phyloP scores from a whole-genome alignment of 768 basidiomycete genomes.

The Phylloporus scabripes region DNA sequence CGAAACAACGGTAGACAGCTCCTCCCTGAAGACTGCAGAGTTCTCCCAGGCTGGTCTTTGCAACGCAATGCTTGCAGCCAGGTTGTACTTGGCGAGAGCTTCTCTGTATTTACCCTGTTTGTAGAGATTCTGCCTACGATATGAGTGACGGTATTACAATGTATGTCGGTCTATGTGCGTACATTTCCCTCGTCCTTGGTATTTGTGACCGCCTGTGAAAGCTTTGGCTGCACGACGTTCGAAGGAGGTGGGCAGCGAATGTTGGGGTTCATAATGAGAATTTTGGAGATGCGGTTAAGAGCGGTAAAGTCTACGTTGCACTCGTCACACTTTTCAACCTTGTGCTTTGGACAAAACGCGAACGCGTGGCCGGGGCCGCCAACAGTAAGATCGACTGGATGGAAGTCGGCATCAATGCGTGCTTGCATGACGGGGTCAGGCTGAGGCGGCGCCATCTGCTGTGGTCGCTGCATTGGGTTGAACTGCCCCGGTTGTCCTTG shows the following conservation, averaged over 20 bases:
- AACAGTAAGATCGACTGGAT: constrained; percentile 50
- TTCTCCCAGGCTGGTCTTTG: constrained; percentile 88
- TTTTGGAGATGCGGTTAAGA: constrained; percentile 71
- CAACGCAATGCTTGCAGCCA: constrained; percentile 69
- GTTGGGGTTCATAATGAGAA: constrained; percentile 63
- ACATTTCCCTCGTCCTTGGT: constrained; percentile 97
- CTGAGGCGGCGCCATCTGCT: constrained; percentile 41
- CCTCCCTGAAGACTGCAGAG: constrained; percentile 79
- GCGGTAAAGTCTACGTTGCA: constrained; percentile 70
- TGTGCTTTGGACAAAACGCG: constrained; percentile 63
- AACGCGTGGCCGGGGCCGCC: constrained; percentile 46
- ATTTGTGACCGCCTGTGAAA: constrained; percentile 65
- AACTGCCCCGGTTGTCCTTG: constrained; percentile 29
- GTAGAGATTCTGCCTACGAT: constrained; percentile 57
- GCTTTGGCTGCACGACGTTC: constrained; percentile 66
- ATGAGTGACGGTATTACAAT: constrained; percentile 7
- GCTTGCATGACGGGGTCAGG: constrained; percentile 72
- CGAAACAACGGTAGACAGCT: constrained; percentile 82
- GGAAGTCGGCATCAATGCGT: constrained; percentile 68
- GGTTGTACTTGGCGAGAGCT: constrained; percentile 75
- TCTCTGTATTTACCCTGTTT: constrained; percentile 63
- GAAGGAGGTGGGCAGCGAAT: constrained; percentile 77
- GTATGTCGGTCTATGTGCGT: constrained; percentile 29
- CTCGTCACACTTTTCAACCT: constrained; percentile 64
- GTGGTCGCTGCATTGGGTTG: constrained; percentile 30